Conservation (phyloP, 805 yeast genomes). For the Spathaspora gorwiae region DNA sequence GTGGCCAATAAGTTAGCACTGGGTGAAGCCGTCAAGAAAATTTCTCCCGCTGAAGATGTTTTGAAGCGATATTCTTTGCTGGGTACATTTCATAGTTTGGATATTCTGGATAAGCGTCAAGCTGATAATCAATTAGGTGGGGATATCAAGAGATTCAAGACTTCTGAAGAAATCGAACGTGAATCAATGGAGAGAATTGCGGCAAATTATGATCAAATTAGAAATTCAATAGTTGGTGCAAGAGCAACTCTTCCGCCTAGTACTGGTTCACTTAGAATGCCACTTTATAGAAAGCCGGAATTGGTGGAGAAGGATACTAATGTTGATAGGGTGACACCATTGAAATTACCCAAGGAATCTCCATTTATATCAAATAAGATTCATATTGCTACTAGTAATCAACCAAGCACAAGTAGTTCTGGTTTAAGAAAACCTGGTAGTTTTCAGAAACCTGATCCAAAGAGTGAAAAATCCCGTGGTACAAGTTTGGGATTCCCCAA, state of each 20-base stretch:
- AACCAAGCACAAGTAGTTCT: not conserved
- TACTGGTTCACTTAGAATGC: conserved; percentile 17
- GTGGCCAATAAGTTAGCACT: not conserved
- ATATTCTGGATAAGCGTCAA: conserved; percentile 4
- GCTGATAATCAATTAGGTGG: not conserved
- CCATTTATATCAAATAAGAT: conserved; percentile 29
- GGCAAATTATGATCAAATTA: conserved; percentile 11
- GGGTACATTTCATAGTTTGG: conserved; percentile 6
- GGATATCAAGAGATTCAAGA: not conserved
- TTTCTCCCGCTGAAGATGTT: not conserved
- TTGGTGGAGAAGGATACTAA: not conserved
- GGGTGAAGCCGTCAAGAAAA: not conserved
- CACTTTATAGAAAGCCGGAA: conserved; percentile 16
- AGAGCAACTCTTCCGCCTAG: conserved; percentile 1
- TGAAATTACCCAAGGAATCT: conserved; percentile 17
- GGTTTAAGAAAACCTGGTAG: conserved; percentile 31
- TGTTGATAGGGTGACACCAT: conserved; percentile 7
- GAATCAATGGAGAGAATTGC: conserved; percentile 10
- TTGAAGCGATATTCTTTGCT: conserved; percentile 4
- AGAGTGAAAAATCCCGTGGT: conserved; percentile 11
- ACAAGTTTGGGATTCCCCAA: conserved; percentile 22
- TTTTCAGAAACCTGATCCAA: conserved; percentile 26
- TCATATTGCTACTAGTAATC: not conserved
- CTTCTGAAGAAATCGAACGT: conserved; percentile 3
- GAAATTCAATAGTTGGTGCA: conserved; percentile 8